A percentile compares a stretch with the other conserved stretches of the same genome.
These are phyloP conservation scores for Salvia sclarea DNA, from an alignment of 305 asterid genomes.

Conservation along the genomic window DNA sequence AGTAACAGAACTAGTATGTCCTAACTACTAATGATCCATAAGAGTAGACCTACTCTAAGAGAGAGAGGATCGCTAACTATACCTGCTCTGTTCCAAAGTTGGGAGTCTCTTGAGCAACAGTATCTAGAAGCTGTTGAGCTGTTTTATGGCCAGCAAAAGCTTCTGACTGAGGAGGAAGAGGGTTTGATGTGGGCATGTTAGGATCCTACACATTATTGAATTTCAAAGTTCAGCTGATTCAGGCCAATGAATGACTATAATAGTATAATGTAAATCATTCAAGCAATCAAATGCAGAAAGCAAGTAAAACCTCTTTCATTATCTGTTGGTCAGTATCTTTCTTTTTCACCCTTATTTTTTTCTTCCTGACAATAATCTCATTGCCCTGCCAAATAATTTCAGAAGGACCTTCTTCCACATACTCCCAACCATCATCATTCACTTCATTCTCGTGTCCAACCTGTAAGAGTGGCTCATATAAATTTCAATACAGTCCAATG, in stretches of 20 bases:
- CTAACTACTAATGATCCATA: slow-evolving; percentile 4
- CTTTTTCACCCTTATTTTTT: slow-evolving; percentile 78
- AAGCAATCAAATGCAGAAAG: slow-evolving; percentile 11
- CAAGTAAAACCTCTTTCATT: slow-evolving; percentile 53
- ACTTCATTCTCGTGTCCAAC: slow-evolving; percentile 47
- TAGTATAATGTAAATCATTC: neutral
- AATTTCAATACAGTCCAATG: neutral
- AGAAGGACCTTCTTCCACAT: slow-evolving; percentile 94
- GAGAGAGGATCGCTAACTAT: slow-evolving; percentile 24
- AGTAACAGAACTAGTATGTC: slow-evolving; percentile 1
- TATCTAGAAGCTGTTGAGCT: slow-evolving; percentile 80
- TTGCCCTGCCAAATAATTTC: slow-evolving; percentile 97
- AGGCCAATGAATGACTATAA: slow-evolving; percentile 12
- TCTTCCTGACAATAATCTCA: slow-evolving; percentile 95
- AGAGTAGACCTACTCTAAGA: slow-evolving; percentile 9
- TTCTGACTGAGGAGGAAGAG: slow-evolving; percentile 92
- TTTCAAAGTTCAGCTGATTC: slow-evolving; percentile 29
- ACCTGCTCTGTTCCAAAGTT: slow-evolving; percentile 99
- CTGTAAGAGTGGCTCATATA: slow-evolving; percentile 37
- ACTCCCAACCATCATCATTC: slow-evolving; percentile 82
- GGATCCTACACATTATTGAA: slow-evolving; percentile 57
- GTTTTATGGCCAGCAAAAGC: slow-evolving; percentile 68
- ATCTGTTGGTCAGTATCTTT: slow-evolving; percentile 40
- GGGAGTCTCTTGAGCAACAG: slow-evolving; percentile 92
- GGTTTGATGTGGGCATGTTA: slow-evolving; percentile 88